Base-by-base conservation (phyloP, 2,329 filamentous ascomycete species). In the Albophoma yamanashiensis region DNA sequence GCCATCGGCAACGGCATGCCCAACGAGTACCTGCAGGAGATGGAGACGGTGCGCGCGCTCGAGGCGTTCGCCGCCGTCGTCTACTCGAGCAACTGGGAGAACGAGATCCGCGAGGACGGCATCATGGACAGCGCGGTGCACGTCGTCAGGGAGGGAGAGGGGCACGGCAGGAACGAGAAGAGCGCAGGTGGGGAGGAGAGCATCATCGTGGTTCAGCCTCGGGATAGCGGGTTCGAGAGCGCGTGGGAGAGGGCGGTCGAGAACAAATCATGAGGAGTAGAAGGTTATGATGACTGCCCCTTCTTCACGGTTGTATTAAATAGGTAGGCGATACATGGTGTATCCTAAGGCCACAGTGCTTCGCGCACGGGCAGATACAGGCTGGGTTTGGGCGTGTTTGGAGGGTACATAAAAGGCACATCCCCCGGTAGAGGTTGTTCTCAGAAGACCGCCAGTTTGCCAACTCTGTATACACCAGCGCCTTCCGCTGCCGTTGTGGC, bases 51-150 rank as follows among this genome's bases (percentile, higher is more conserved):
- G 45, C 79, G 82, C 36, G 89, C 92, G 62, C 79, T 95, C 12
- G 89, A 92, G 71, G 89, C 88, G 0, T 95, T 95, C 71, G 89
- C 91, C 1, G 91, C 91, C 1, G 88, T 95, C 1, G 90, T 95
- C 45, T 95, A 94, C 73, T 90, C 87, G 57, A 92, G 88, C 70
- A 94, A 95, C 72, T 94, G 85, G 84, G 82, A 87, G 71, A 84
- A 79, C 63, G 85, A 88, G 74, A 83, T 88, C 60, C 77, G 74
- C 20, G 76, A 81, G 34, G 78, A 82, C 43, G 75, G 68, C 25
- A 66, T 77, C 47, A 71, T 74, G 69, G 73, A 70, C 20, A 75
- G 71, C 58, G 73, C 70, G 4, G 68, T 73, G n/a, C 68, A 73
- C 56, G 65, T 74, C 3, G 53, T 43, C 57, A 66, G 67, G 40